phyloP scores from a whole-genome alignment of 129 eudicot species.

The Daucus carota region DH1_v3.0 NC_030384.2:47533501-47534000 shows the following conservation, averaged over 20 bases:
- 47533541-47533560: slow-evolving; percentile 52
- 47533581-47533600: slow-evolving; percentile 63
- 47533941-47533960: neutral
- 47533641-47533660: slow-evolving; percentile 78
- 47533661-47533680: slow-evolving; percentile 65
- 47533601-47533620: slow-evolving; percentile 57
- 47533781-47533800: slow-evolving; percentile 62
- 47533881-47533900: neutral
- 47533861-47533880: neutral
- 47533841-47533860: neutral
- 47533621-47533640: slow-evolving; percentile 63
- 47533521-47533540: neutral
- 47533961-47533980: slow-evolving; percentile 72
- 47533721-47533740: slow-evolving; percentile 68
- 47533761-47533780: slow-evolving; percentile 72
- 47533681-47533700: slow-evolving; percentile 53
- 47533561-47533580: slow-evolving; percentile 70
- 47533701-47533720: slow-evolving; percentile 64
- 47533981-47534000: slow-evolving; percentile 69
- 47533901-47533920: neutral
- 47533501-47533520: neutral
- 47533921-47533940: neutral
- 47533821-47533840: slow-evolving; percentile 31
- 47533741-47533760: slow-evolving; percentile 65
- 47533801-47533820: slow-evolving; percentile 43